Percentiles rank a stretch among this genome's conserved stretches.
Evolutionary conservation across 2,329 filamentous ascomycete genomes (phyloP).

Genomic region (Scedosporium apiospermum): DNA sequence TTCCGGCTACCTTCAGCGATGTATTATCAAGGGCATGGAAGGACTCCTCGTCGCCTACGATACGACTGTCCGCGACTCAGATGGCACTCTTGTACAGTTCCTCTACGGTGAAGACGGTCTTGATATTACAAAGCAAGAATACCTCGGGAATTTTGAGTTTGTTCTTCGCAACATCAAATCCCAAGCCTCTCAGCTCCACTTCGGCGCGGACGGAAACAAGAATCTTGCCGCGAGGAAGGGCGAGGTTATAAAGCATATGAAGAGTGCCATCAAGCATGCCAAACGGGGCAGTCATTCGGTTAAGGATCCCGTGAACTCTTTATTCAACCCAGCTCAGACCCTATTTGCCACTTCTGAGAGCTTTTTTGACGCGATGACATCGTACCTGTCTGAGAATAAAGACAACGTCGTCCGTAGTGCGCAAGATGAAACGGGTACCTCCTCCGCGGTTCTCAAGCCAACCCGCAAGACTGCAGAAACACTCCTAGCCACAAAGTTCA

Average conservation of each 20-base stretch:
- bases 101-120: conserved; percentile 94
- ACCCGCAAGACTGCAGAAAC: conserved; percentile 69
- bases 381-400: conserved; percentile 71
- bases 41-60: conserved; percentile 89
- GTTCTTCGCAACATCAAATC: conserved; percentile 78
- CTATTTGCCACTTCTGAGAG: conserved; percentile 83
- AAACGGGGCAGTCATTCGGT: conserved; percentile 42
- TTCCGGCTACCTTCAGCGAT: conserved; percentile 92
- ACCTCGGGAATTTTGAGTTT: conserved; percentile 84
- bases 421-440: conserved; percentile 27
- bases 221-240: conserved; percentile 41
- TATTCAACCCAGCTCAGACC: conserved; percentile 66
- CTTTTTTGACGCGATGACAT: conserved; percentile 63
- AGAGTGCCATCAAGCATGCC: conserved; percentile 67
- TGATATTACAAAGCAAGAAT: conserved; percentile 89
- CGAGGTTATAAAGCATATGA: conserved; percentile 67
- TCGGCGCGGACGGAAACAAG: conserved; percentile 40
- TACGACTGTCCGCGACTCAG: conserved; percentile 84
- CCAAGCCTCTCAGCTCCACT: conserved; percentile 66
- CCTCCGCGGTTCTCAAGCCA: conserved; percentile 20
- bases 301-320: conserved; percentile 66
- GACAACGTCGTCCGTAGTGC: conserved; percentile 42
- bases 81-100: conserved; percentile 90
- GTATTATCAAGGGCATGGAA: conserved; percentile 98
- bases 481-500: conserved; percentile 84